phyloP scores from a whole-genome alignment of 1,284 basidiomycete genomes.

The Mixia osmundae region DNA sequence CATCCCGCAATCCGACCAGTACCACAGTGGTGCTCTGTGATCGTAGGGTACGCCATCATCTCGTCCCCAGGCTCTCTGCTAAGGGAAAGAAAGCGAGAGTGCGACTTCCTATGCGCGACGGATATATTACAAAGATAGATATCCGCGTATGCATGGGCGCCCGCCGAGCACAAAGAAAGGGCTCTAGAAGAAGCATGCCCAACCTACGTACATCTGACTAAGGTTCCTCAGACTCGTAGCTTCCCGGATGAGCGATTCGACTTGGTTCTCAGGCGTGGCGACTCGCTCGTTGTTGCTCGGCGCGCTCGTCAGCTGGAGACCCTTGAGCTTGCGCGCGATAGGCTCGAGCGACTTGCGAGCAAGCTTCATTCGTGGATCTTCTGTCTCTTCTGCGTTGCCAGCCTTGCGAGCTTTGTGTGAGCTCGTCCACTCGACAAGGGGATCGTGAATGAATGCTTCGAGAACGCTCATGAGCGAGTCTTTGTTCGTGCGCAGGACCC shows the following conservation, averaged over 20 bases:
- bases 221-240: conserved; percentile 49
- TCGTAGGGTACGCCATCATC: too few relatives aligned
- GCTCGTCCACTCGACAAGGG: conserved; percentile 46
- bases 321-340: conserved; percentile 62
- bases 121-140: too few relatives aligned
- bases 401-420: conserved; percentile 12
- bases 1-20: too few relatives aligned
- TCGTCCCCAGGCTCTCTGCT: too few relatives aligned
- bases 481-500: conserved; percentile 67
- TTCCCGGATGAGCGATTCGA: conserved; percentile 70
- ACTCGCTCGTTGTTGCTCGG: conserved; percentile 35
- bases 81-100: too few relatives aligned
- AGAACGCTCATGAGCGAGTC: conserved; percentile 89
- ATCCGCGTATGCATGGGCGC: too few relatives aligned
- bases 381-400: conserved; percentile 15
- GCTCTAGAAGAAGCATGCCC: too few relatives aligned
- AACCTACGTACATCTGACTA: too few relatives aligned
- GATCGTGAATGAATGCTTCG: conserved; percentile 94
- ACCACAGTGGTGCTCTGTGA: too few relatives aligned
- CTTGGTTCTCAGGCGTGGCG: conserved; percentile 57
- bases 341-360: conserved; percentile 51
- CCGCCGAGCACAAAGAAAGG: too few relatives aligned
- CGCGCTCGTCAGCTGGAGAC: conserved; percentile 34
- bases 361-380: conserved; percentile 21
- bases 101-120: too few relatives aligned